These are phyloP conservation scores for Trichocladium uniseriatum DNA, from an alignment of 495 filamentous ascomycete species.

Conservation along the genomic window DNA sequence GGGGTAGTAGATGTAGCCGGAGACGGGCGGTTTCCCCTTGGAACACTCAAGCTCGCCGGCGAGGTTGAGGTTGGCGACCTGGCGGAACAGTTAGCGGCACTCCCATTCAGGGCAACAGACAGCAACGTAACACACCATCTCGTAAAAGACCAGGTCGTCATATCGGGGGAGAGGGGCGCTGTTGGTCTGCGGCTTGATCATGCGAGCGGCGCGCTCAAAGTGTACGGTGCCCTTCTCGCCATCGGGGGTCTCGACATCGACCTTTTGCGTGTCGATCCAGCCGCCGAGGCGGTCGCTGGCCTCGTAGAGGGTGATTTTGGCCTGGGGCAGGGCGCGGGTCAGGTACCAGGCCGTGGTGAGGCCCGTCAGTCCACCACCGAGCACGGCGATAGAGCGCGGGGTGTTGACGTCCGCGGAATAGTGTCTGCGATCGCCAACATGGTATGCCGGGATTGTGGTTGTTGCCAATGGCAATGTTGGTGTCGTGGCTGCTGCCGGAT, in stretches of 20 bases:
- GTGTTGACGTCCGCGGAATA: conserved; percentile 2
- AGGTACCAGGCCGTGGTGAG: conserved; percentile 73
- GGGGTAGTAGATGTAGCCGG: conserved; percentile 88
- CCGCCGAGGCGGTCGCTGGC: conserved; percentile 60
- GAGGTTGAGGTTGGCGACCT: conserved; percentile 59
- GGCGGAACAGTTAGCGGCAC: conserved; percentile 2
- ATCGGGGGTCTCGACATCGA: conserved; percentile 42
- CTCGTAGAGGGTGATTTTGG: conserved; percentile 71
- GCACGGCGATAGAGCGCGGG: conserved; percentile 49
- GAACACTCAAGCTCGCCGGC: conserved; percentile 44
- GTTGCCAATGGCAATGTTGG: neutral
- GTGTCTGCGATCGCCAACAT: neutral
- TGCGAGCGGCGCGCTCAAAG: conserved; percentile 82
- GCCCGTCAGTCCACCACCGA: conserved; percentile 88
- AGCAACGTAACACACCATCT: conserved; percentile 27
- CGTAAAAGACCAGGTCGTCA: conserved; percentile 36
- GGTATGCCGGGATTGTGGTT: neutral
- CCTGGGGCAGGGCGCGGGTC: conserved; percentile 44
- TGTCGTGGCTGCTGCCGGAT: neutral
- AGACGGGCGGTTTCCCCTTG: conserved; percentile 38
- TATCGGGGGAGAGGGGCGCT: conserved; percentile 11
- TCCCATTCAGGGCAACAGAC: conserved; percentile 2
- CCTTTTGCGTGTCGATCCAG: conserved; percentile 64
- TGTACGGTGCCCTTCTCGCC: conserved; percentile 47
- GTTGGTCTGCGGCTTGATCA: conserved; percentile 46